phyloP scores from a whole-genome alignment of 805 yeast genomes.

The Wickerhamomyces tratensis region DNA sequence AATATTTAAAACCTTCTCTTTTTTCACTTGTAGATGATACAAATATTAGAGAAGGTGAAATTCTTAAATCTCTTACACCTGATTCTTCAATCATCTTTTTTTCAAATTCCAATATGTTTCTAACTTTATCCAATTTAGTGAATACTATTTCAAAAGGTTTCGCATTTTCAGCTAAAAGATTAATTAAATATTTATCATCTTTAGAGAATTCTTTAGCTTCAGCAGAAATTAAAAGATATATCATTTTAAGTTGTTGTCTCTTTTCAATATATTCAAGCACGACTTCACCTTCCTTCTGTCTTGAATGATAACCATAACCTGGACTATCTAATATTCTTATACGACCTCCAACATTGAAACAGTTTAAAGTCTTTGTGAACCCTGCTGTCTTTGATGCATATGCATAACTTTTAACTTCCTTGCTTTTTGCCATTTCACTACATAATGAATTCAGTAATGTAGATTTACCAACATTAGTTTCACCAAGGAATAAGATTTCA shows the following conservation, averaged over 20 bases:
- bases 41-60: conserved; percentile 34
- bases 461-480: conserved; percentile 84
- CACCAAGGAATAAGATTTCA: conserved; percentile 68
- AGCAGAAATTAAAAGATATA: conserved; percentile 54
- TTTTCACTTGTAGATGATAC: conserved; percentile 37
- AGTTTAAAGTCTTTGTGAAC: conserved; percentile 52
- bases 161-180: conserved; percentile 41
- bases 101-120: conserved; percentile 22
- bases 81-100: conserved; percentile 28
- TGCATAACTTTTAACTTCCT: conserved; percentile 32
- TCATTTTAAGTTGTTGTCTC: conserved; percentile 44
- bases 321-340: conserved; percentile 77
- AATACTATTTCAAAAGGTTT: conserved; percentile 65
- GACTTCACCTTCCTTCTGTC: conserved; percentile 55
- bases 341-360: conserved; percentile 55
- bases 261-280: conserved; percentile 52
- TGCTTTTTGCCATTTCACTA: conserved; percentile 22
- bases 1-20: conserved; percentile 44
- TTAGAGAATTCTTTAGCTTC: conserved; percentile 42
- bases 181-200: conserved; percentile 45
- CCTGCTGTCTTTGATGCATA: conserved; percentile 47
- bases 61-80: conserved; percentile 29
- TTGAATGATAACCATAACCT: conserved; percentile 77
- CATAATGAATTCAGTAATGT: conserved; percentile 59
- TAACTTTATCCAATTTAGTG: conserved; percentile 64